Evolutionary conservation across 1,284 basidiomycete species (phyloP), one percentile per base, ranked within the genome.

Genomic region (Agroathelia rolfsii): DNA sequence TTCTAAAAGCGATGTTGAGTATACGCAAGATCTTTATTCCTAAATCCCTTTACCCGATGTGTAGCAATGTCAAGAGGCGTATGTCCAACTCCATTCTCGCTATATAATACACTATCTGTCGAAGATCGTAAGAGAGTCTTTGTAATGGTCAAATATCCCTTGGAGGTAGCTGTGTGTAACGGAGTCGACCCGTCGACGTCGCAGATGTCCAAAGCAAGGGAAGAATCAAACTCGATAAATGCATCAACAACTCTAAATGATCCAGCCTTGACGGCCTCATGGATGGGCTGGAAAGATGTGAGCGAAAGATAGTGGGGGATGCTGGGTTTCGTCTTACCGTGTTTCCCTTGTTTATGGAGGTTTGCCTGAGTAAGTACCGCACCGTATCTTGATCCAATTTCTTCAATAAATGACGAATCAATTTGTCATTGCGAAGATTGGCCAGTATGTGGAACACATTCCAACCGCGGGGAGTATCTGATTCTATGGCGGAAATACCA

Each of bases 381-480:
- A 51, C 61, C 12, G 62, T 50, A 21, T 73, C 66, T n/a, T 48
- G 44, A 9, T 72, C 65, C 1, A 76, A 55, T 38, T 64, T 67
- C 17, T 59, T 46, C 6, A 73, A 43, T 2, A 69, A 42, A 44
- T 70, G 59, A 12, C 60, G 46, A 7, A 75, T 43, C 14, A 66
- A 36, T 0, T 51, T 44, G 12, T 45, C 39, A 11, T 50, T 33
- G 31, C 54, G 49, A 1, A 35, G 19, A 1, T 37, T 29, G 40
- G 59, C 63, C 18, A 68, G 47, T n/a, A 63, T 47, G 44, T 76
- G 72, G 36, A 62, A 66, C 10, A 74, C 59, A 41, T 76, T 76
- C 58, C 59, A n/a, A n/a, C 67, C 64, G 40, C 55, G 49, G 24
- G 41, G 36, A 6, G 41, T 32, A 42, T 72, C 69, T 2, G 48